A percentile compares a stretch with the other conserved stretches of the same genome.
Evolutionary conservation across 73 alveolate genomes (phyloP).

Genomic region (Paramecium octaurelia): DNA sequence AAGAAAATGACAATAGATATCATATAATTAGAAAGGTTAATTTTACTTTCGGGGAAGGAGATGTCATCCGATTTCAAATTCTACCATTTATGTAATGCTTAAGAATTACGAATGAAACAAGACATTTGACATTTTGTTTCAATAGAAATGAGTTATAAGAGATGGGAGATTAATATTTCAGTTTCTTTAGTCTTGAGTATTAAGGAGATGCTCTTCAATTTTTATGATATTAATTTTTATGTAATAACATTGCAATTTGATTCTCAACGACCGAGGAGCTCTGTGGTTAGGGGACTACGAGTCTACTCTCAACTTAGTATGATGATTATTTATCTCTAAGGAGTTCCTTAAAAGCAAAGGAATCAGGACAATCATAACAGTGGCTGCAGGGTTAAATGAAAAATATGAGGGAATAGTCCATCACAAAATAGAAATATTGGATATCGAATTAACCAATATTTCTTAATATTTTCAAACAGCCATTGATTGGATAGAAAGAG

Average conservation of each 20-base stretch:
- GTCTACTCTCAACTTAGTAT: neutral
- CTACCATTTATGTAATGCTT: neutral
- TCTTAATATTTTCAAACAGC: neutral
- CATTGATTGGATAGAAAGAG: slow-evolving; percentile 3
- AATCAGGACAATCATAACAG: neutral
- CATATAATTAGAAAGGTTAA: neutral
- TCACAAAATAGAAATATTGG: neutral
- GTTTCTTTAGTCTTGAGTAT: slow-evolving; percentile 13
- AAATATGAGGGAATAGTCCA: neutral
- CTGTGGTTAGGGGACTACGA: neutral
- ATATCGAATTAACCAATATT: neutral
- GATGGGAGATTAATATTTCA: neutral
- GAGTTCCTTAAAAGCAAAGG: neutral
- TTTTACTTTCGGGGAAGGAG: slow-evolving; percentile 35
- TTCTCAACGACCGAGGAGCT: neutral
- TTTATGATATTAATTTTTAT: neutral
- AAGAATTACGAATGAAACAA: slow-evolving; percentile 1
- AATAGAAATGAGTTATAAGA: neutral
- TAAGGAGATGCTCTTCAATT: slow-evolving; percentile 37
- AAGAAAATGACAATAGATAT: slow-evolving; percentile 22
- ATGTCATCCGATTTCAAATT: neutral
- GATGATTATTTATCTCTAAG: neutral
- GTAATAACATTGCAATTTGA: neutral
- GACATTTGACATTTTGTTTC: neutral
- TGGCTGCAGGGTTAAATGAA: neutral